These are phyloP conservation scores for Nannochloropsis gaditana DNA, from an alignment of 108 stramenopile species.

Conservation along the genomic window DNA sequence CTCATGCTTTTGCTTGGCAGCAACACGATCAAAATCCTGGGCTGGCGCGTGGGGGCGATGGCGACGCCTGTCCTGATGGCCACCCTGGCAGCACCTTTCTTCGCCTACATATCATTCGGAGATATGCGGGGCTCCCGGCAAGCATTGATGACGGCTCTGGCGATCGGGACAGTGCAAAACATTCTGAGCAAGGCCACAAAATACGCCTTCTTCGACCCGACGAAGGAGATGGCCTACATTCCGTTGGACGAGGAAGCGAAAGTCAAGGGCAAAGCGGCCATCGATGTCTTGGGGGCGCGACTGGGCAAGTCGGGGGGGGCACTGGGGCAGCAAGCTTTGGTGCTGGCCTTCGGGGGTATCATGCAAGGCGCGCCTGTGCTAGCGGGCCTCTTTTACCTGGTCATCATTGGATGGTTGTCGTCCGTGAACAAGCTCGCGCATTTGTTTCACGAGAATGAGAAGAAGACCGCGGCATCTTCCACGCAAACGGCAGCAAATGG, in stretches of 20 bases:
- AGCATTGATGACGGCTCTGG: conserved; percentile 73
- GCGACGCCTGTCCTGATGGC: conserved; percentile 76
- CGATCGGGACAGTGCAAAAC: conserved; percentile 90
- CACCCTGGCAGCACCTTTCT: conserved; percentile 32
- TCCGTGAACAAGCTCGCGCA: neutral
- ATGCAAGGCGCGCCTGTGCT: conserved; percentile 71
- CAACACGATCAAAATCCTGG: conserved; percentile 78
- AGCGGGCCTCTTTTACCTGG: conserved; percentile 35
- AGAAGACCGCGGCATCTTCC: neutral
- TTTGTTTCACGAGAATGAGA: neutral
- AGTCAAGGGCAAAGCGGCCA: conserved; percentile 63
- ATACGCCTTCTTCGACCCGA: conserved; percentile 83
- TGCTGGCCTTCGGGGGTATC: conserved; percentile 81
- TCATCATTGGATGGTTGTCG: conserved; percentile 18
- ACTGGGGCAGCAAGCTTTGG: conserved; percentile 80
- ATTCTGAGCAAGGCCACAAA: conserved; percentile 87
- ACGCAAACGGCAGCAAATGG: neutral
- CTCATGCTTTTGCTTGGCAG: conserved; percentile 88
- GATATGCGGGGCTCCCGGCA: conserved; percentile 30
- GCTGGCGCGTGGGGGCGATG: conserved; percentile 82
- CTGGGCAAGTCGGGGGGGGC: conserved; percentile 91
- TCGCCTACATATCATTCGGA: conserved; percentile 32
- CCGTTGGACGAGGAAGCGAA: conserved; percentile 80
- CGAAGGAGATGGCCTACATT: conserved; percentile 99
- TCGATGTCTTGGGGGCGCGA: conserved; percentile 86